Conservation (phyloP, 805 yeast species). For the Vanderwaltozyma polyspora region DNA sequence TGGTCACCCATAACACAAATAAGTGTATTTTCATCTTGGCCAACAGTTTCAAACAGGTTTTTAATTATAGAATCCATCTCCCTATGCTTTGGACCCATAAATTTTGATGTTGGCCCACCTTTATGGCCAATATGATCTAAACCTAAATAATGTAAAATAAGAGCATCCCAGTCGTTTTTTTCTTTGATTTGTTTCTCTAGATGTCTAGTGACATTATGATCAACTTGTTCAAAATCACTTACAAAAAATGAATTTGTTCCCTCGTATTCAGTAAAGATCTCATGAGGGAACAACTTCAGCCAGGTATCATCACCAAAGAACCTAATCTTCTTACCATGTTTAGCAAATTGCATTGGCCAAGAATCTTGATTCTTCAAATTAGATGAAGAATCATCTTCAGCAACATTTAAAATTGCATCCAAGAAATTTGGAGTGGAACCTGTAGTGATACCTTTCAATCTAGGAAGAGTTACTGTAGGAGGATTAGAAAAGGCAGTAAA, state of each 20-base stretch:
- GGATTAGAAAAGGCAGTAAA: conserved; percentile 89
- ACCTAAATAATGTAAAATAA: conserved; percentile 85
- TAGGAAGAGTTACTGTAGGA: conserved; percentile 92
- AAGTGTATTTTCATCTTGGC: conserved; percentile 41
- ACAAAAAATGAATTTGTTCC: conserved; percentile 94
- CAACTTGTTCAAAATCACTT: conserved; percentile 90
- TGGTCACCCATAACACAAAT: conserved; percentile 83
- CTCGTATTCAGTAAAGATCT: conserved; percentile 50
- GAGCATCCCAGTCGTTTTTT: conserved; percentile 59
- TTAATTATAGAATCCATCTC: conserved; percentile 75
- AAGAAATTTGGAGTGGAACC: conserved; percentile 91
- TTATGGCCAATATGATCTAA: conserved; percentile 97
- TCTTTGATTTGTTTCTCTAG: conserved; percentile 44
- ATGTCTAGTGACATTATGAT: conserved; percentile 84
- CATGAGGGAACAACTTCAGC: conserved; percentile 74
- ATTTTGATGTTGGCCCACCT: conserved; percentile 75
- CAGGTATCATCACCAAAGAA: conserved; percentile 98
- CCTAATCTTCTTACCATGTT: conserved; percentile 36
- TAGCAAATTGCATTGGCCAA: conserved; percentile 63
- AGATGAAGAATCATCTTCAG: conserved; percentile 72
- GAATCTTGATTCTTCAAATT: conserved; percentile 68
- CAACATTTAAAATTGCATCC: conserved; percentile 88
- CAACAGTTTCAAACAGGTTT: conserved; percentile 36
- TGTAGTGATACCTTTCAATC: conserved; percentile 85
- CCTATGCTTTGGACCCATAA: conserved; percentile 69